phyloP scores from a whole-genome alignment of 345 rosid genomes.

The Linum trigynum region DNA sequence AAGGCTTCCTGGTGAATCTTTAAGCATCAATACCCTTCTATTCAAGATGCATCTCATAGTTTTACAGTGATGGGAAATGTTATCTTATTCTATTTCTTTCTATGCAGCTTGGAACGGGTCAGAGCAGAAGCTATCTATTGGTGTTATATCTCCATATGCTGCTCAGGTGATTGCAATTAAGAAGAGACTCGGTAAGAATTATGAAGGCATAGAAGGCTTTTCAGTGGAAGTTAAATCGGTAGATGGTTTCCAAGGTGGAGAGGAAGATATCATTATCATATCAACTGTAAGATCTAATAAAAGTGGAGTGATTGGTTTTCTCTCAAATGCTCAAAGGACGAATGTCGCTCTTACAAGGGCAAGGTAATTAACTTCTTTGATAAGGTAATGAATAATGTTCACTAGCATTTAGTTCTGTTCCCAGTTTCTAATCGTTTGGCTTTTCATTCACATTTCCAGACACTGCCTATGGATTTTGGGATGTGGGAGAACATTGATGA shows the following conservation, averaged over 20 bases:
- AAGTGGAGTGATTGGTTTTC: conserved; percentile 12
- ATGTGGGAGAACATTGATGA: conserved; percentile 27
- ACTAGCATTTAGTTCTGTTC: neutral
- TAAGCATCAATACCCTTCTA: too few species aligned
- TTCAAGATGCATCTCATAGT: too few species aligned
- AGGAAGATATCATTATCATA: conserved; percentile 18
- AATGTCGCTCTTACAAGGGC: conserved; percentile 23
- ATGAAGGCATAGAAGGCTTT: conserved; percentile 7
- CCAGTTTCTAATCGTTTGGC: neutral
- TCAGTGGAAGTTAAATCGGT: conserved; percentile 15
- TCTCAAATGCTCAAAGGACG: conserved; percentile 10
- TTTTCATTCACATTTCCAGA: conserved; percentile 14
- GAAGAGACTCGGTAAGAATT: conserved; percentile 6
- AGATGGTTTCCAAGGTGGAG: conserved; percentile 23
- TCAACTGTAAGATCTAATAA: conserved; percentile 20
- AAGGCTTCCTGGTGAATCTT: too few species aligned
- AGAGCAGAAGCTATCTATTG: conserved; percentile 1
- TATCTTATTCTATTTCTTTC: neutral
- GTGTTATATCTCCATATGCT: conserved; percentile 17
- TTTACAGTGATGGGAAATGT: too few species aligned
- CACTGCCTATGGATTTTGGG: conserved; percentile 53
- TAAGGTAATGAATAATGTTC: too few species aligned
- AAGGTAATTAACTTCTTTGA: conserved; percentile 8
- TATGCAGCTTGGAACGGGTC: conserved; percentile 10
- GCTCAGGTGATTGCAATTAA: conserved; percentile 14